Evolutionary conservation across 2,329 filamentous ascomycete species (phyloP).

Genomic region (Dactylellina drechsleri): DNA sequence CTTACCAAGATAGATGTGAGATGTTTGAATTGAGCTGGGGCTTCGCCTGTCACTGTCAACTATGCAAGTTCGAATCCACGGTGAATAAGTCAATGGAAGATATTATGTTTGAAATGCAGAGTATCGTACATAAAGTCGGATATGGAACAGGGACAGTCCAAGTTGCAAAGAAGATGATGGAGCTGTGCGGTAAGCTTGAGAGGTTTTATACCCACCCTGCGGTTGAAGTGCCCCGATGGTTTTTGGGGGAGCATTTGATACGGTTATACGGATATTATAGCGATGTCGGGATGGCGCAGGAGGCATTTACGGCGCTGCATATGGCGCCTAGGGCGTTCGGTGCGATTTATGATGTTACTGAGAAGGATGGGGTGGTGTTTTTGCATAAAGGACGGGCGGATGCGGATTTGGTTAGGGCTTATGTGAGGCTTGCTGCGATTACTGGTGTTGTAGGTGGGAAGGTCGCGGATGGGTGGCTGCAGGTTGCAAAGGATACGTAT

Average conservation of each 20-base stretch:
- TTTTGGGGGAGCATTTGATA: conserved; percentile 26
- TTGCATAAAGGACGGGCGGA: conserved; percentile 17
- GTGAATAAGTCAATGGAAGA: background rate
- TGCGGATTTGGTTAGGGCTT: conserved; percentile 32
- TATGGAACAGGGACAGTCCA: background rate
- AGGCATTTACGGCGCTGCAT: conserved; percentile 15
- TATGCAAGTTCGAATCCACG: conserved; percentile 23
- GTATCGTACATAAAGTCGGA: background rate
- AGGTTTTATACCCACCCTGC: conserved; percentile 14
- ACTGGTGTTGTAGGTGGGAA: background rate
- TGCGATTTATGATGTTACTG: conserved; percentile 3
- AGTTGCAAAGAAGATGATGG: conserved; percentile 6
- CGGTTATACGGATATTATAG: conserved; percentile 11
- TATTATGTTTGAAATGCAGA: conserved; percentile 6
- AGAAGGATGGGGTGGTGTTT: background rate
- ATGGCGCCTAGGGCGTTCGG: conserved; percentile 22
- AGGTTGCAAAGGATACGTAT: conserved; percentile 21
- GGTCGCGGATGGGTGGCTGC: conserved; percentile 9
- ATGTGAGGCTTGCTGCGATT: conserved; percentile 22
- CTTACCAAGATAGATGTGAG: background rate
- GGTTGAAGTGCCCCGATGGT: conserved; percentile 1
- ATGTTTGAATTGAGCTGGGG: conserved; percentile 28
- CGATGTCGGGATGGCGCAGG: conserved; percentile 1
- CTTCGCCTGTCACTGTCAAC: conserved; percentile 27
- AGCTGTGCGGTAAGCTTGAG: background rate